Conservation (phyloP, 2,329 filamentous ascomycete genomes). For the Penicillium verrucosum region DNA sequence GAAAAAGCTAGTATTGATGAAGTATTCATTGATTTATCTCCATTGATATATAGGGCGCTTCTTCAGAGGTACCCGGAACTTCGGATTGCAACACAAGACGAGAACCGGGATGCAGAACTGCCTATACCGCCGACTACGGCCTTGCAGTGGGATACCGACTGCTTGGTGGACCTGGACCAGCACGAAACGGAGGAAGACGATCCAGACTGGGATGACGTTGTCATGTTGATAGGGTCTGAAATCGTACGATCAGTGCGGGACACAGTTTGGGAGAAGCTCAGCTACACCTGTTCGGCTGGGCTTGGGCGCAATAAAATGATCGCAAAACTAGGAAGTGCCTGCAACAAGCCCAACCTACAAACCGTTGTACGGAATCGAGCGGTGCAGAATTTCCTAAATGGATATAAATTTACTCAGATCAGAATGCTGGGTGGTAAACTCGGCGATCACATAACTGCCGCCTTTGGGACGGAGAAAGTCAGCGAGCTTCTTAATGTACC, state of each 20-base stretch:
- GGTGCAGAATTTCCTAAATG: constrained; percentile 70
- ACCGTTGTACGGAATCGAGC: constrained; percentile 90
- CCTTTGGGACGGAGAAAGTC: constrained; percentile 77
- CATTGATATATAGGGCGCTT: constrained; percentile 73
- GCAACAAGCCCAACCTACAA: constrained; percentile 92
- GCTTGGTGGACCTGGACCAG: constrained; percentile 73
- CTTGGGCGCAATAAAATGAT: constrained; percentile 91
- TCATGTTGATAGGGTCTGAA: constrained; percentile 80
- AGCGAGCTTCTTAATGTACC: constrained; percentile 70
- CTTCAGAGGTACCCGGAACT: constrained; percentile 76
- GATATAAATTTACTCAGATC: constrained; percentile 93
- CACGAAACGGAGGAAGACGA: constrained; percentile 71
- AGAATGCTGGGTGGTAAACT: constrained; percentile 93
- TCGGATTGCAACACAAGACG: constrained; percentile 52
- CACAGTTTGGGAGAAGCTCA: constrained; percentile 64
- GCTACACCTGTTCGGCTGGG: constrained; percentile 90
- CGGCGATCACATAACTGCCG: constrained; percentile 77
- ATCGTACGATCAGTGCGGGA: constrained; percentile 75
- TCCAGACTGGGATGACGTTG: constrained; percentile 95
- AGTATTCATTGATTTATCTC: constrained; percentile 88
- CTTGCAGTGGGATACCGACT: constrained; percentile 76
- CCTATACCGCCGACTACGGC: constrained; percentile 70
- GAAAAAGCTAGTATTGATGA: constrained; percentile 97
- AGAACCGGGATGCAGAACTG: constrained; percentile 56
- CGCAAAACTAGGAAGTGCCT: constrained; percentile 84